Conservation (phyloP, 495 filamentous ascomycete species). For the Penicillium salamii region DNA sequence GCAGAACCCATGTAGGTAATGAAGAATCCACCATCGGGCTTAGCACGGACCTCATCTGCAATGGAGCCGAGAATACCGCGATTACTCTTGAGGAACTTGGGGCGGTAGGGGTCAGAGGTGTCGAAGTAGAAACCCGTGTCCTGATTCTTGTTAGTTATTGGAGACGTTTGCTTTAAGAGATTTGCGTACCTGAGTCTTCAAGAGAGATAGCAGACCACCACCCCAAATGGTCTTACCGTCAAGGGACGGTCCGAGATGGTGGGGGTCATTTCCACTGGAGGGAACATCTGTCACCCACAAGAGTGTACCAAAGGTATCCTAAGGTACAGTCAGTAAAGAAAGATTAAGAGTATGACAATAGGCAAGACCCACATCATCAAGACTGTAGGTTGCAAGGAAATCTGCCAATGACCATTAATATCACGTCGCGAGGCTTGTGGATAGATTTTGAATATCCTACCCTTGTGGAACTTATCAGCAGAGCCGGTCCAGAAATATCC, state of each 20-base stretch:
- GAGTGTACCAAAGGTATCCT: constrained; percentile 60
- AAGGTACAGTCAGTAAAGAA: background rate
- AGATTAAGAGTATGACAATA: background rate
- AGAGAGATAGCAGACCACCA: constrained; percentile 57
- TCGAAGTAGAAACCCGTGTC: constrained; percentile 66
- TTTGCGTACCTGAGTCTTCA: constrained; percentile 50
- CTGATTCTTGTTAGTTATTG: constrained; percentile 8
- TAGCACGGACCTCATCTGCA: constrained; percentile 61
- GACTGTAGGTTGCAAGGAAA: constrained; percentile 58
- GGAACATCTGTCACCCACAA: constrained; percentile 59
- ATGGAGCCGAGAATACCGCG: constrained; percentile 54
- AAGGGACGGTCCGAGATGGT: constrained; percentile 54
- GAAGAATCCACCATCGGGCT: constrained; percentile 63
- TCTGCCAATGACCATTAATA: constrained; percentile 27
- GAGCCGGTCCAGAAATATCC: constrained; percentile 63
- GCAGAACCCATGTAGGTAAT: constrained; percentile 60
- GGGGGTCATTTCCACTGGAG: constrained; percentile 58
- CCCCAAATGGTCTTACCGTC: constrained; percentile 62
- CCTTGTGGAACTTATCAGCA: constrained; percentile 56
- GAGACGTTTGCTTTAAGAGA: background rate
- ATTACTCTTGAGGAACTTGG: constrained; percentile 58
- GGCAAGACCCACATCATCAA: constrained; percentile 48
- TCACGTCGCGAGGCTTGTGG: background rate
- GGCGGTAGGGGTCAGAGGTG: constrained; percentile 53
- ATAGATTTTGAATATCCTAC: constrained; percentile 5